A percentile compares a stretch with the other conserved stretches of the same genome.
These are phyloP conservation scores for Acer saccharum DNA, from an alignment of 345 rosid genomes.

Conservation along the genomic window DNA sequence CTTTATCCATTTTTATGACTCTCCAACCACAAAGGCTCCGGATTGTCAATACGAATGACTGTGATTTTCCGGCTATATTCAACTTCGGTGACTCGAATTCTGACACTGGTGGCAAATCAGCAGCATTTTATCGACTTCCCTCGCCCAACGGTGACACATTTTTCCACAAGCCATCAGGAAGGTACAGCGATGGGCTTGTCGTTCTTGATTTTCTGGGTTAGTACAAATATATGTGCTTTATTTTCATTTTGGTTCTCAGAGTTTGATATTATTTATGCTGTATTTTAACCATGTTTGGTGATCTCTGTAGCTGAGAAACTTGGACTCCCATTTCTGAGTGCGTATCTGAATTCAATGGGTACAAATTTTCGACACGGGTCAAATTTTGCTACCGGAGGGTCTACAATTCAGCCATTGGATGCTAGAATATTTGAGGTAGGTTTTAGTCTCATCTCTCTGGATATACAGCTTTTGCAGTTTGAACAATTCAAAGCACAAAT, in stretches of 20 bases:
- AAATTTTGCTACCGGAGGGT: conserved; percentile 48
- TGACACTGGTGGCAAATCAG: conserved; percentile 41
- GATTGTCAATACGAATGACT: neutral
- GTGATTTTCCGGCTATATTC: conserved; percentile 36
- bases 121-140: conserved; percentile 27
- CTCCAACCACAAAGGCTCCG: neutral
- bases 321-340: conserved; percentile 41
- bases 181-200: conserved; percentile 34
- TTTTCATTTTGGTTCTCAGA: neutral
- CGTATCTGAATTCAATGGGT: conserved; percentile 42
- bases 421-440: conserved; percentile 33
- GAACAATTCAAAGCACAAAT: conserved; percentile 31
- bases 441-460: conserved; percentile 46
- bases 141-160: conserved; percentile 34
- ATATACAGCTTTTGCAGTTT: conserved; percentile 37
- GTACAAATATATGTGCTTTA: neutral
- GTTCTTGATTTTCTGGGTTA: conserved; percentile 35
- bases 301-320: conserved; percentile 36
- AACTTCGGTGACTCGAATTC: conserved; percentile 49
- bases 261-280: neutral
- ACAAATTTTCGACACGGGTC: conserved; percentile 44
- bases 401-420: conserved; percentile 40
- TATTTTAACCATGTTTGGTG: neutral
- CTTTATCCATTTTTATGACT: neutral
- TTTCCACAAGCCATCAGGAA: conserved; percentile 33